A percentile compares a stretch with the other conserved stretches of the same genome.
These are phyloP conservation scores for Arctostaphylos glauca DNA, from an alignment of 148 eudicot species.

Conservation along the genomic window DNA sequence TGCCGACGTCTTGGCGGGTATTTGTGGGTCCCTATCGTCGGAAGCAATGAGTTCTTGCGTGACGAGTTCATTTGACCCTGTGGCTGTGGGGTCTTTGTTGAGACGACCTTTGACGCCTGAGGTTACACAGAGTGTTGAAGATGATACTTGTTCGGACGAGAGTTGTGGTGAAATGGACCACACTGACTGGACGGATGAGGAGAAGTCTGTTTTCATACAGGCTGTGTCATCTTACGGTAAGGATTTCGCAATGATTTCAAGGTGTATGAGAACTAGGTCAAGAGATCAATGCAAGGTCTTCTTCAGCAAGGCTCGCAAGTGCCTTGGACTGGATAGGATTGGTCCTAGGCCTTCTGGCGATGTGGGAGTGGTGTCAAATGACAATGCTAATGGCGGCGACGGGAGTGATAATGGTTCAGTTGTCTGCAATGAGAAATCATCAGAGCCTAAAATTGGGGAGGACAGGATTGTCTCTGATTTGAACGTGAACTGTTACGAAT, in stretches of 20 bases:
- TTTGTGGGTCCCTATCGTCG: conserved; percentile 80
- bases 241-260: conserved; percentile 72
- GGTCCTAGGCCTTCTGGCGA: conserved; percentile 27
- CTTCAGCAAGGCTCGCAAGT: conserved; percentile 73
- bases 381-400: conserved; percentile 51
- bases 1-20: conserved; percentile 92
- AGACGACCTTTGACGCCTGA: conserved; percentile 64
- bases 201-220: conserved; percentile 61
- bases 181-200: conserved; percentile 83
- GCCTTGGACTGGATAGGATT: conserved; percentile 63
- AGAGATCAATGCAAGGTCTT: conserved; percentile 72
- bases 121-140: conserved; percentile 55
- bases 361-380: conserved; percentile 27
- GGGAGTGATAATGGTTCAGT: conserved; percentile 53
- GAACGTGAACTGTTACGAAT: conserved; percentile 30
- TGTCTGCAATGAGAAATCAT: conserved; percentile 51
- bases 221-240: conserved; percentile 74
- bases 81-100: conserved; percentile 38
- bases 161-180: conserved; percentile 70
- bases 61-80: conserved; percentile 71
- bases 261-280: conserved; percentile 57
- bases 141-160: conserved; percentile 83
- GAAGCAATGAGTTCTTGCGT: conserved; percentile 92
- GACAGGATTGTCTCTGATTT: conserved; percentile 33
- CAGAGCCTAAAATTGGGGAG: conserved; percentile 46